Base-by-base conservation (phyloP, 192 early-diverging fungal genomes). In the Chytriomyces confervae region DNA sequence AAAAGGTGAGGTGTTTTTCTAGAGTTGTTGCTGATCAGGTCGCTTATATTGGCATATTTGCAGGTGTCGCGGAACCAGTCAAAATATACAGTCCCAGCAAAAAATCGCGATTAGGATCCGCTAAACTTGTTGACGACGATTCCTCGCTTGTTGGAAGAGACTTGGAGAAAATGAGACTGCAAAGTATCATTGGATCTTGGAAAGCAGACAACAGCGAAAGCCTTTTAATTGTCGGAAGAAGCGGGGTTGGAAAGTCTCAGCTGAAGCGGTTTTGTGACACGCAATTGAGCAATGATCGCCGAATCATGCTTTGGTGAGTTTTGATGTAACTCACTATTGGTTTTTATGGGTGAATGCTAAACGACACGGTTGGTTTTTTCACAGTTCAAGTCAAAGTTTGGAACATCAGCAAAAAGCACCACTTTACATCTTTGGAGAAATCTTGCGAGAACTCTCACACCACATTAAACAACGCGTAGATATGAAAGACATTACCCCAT, bases 331-430 rank as follows among this genome's bases (percentile, higher is more conserved):
- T n/a, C n/a, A n/a, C n/a, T n/a, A n/a, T n/a, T n/a, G n/a, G n/a
- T n/a, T n/a, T n/a, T n/a, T n/a, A n/a, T n/a, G n/a, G n/a, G n/a
- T 64, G 16, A 5, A 69, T 48, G 5, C 5, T 29, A 44, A 47
- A 2, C 9, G 27, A 48, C 44, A n/a, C 2, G 29, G 29, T 36
- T 36, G 2, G n/a, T n/a, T 6, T 48, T 47, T 29, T 46, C 13
- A 11, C 45, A 76, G 74, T n/a, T 7, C 63, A 0, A 29, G 74
- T 4, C 74, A 76, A 66, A 76, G 74, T 43, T 66, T 76, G 11
- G 74, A 76, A 20, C 74, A 76, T 20, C 74, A 76, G 36, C 74
- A 76, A 66, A 76, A 76, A 50, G 62, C 74, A 13, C 64, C 74
- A 46, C 66, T 76, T 11, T 76, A 24, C 36, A 76, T 76, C 10